A percentile compares a stretch with the other conserved stretches of the same genome.
Evolutionary conservation across 345 rosid genomes (phyloP).

Genomic region (Physaria fendleri): DNA sequence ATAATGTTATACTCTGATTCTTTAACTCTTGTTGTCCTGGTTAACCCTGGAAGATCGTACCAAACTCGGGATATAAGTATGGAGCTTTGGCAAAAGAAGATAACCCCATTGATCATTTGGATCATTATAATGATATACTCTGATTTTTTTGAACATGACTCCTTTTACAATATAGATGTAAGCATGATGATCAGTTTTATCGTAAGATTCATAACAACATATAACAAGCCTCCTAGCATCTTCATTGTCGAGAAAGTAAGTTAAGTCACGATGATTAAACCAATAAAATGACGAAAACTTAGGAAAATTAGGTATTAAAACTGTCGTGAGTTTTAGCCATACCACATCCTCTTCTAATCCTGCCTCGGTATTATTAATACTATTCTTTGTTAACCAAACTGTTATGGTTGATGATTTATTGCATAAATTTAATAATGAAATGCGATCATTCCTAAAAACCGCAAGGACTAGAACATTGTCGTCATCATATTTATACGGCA

Average conservation of each 20-base stretch:
- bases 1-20: too few species aligned
- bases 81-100: too few species aligned
- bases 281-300: background rate
- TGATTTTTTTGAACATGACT: too few species aligned
- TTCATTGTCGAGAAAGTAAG: background rate
- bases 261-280: background rate
- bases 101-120: too few species aligned
- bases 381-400: background rate
- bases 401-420: background rate
- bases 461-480: background rate
- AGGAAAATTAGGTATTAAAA: background rate
- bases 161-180: too few species aligned
- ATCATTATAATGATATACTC: too few species aligned
- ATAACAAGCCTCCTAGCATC: too few species aligned
- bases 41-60: too few species aligned
- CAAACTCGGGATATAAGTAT: too few species aligned
- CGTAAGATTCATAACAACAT: too few species aligned
- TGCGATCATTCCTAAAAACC: background rate
- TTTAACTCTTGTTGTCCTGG: too few species aligned
- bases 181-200: too few species aligned
- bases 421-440: background rate
- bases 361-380: background rate
- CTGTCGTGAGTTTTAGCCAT: background rate
- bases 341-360: background rate
- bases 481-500: background rate